Base-by-base conservation (phyloP, 345 rosid genomes). In the Salix purpurea region DNA sequence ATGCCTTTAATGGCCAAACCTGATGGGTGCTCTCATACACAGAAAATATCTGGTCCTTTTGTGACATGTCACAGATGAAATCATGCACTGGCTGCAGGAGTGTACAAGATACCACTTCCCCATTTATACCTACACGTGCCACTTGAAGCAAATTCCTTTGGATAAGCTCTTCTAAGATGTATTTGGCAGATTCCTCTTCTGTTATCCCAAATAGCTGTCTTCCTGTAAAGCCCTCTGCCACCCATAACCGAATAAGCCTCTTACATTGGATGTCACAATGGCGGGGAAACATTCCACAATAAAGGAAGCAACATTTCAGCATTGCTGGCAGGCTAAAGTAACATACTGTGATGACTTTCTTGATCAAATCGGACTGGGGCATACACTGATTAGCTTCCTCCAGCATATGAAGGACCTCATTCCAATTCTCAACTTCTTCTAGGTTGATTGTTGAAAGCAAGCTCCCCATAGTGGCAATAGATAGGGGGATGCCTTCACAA, bases 271-370 rank as follows among this genome's bases (percentile, higher is more conserved):
- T 24, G 26, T 60, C 65, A 60, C 30, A 23, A 23, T 60, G 65
- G 65, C 24, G 65, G 65, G 65, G 65, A 60, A 60, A 60, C 65
- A 60, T 60, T 60, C 65, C 65, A 60, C 65, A 60, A 60, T 60
- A 60, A 24, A 60, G 65, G 28, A 60, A 60, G 65, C 65, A 60
- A 10, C 65, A 60, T 60, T 60, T 60, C 23, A 60, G 24, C 65
- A 60, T 60, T 60, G 65, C 65, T 60, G 65, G 65, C 23, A 60
- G 65, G 24, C 65, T 60, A 60, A 60, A 60, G 65, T 60, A 60
- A 12, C 65, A 60, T 6, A 60, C 65, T 60, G 28, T 23, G 23
- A 60, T 19, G 28, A 60, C 28, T 24, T 60, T 60, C 65, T 60
- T 60, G 65, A 60, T 60, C 30, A 23, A 60, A 24, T 24, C 6